Conservation (phyloP, 306 rosid genomes). For the Cotoneaster glaucophyllus region DNA sequence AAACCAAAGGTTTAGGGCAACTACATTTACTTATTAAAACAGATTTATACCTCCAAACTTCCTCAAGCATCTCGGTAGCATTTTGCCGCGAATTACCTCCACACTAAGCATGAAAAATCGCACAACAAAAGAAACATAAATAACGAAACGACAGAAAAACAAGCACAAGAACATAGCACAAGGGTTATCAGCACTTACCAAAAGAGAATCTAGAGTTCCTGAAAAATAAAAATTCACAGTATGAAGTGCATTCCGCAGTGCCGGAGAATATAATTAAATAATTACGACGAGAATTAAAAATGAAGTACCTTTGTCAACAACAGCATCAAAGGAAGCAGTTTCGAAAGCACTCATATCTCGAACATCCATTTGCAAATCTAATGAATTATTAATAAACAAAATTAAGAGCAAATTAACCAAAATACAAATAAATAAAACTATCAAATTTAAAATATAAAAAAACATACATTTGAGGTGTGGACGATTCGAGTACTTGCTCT, state of each 20-base stretch:
- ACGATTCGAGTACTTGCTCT: conserved; percentile 37
- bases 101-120: conserved; percentile 44
- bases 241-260: not conserved
- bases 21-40: conserved; percentile 15
- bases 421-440: not conserved
- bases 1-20: conserved; percentile 15
- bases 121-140: not conserved
- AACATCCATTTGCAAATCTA: conserved; percentile 78
- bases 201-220: conserved; percentile 89
- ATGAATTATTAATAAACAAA: conserved; percentile 19
- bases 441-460: not conserved
- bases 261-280: not conserved
- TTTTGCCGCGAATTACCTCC: conserved; percentile 61
- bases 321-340: conserved; percentile 52
- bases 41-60: conserved; percentile 75
- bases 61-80: conserved; percentile 74
- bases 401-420: not conserved
- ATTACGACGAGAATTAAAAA: not conserved
- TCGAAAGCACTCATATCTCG: conserved; percentile 65
- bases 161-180: conserved; percentile 26
- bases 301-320: conserved; percentile 67
- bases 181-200: conserved; percentile 34
- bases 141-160: not conserved
- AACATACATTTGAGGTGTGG: conserved; percentile 58
- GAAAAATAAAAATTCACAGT: conserved; percentile 16